phyloP scores from a whole-genome alignment of 169 alveolate genomes.

The Plasmodium ovale region DNA sequence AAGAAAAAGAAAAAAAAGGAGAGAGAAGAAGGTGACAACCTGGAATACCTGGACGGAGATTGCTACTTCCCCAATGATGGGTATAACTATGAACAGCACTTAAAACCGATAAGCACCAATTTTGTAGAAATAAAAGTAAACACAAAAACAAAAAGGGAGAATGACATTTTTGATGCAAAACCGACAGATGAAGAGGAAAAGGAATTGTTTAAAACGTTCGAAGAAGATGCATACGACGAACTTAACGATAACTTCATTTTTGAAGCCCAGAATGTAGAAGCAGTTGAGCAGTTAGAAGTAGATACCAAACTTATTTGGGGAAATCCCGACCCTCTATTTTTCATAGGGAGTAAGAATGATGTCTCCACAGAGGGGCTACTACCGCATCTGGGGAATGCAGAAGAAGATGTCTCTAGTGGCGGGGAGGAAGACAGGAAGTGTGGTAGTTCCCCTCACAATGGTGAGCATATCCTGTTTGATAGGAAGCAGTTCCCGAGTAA shows the following conservation, averaged over 20 bases:
- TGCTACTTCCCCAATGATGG: slow-evolving; percentile 88
- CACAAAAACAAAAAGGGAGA: slow-evolving; percentile 22
- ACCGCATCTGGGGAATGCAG: neutral
- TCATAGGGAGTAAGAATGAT: neutral
- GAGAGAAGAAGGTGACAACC: slow-evolving; percentile 5
- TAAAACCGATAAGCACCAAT: slow-evolving; percentile 80
- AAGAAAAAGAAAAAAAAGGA: slow-evolving; percentile 12
- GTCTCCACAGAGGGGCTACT: neutral
- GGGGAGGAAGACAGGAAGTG: no score
- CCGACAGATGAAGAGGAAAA: slow-evolving; percentile 76
- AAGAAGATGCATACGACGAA: slow-evolving; percentile 78
- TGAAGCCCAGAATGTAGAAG: slow-evolving; percentile 78
- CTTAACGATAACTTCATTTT: slow-evolving; percentile 85
- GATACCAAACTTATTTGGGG: slow-evolving; percentile 83
- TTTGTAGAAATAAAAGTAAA: slow-evolving; percentile 80
- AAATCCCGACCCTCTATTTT: slow-evolving; percentile 67
- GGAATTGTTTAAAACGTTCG: slow-evolving; percentile 82
- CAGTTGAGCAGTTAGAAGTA: slow-evolving; percentile 69
- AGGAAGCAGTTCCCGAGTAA: neutral
- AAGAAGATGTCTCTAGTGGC: neutral
- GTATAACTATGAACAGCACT: slow-evolving; percentile 85
- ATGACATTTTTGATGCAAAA: slow-evolving; percentile 46
- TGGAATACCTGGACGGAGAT: slow-evolving; percentile 82
- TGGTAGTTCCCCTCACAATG: neutral
- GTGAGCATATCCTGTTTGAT: neutral